Conservation (phyloP, 768 basidiomycete species). For the Amanita inopinata region DNA sequence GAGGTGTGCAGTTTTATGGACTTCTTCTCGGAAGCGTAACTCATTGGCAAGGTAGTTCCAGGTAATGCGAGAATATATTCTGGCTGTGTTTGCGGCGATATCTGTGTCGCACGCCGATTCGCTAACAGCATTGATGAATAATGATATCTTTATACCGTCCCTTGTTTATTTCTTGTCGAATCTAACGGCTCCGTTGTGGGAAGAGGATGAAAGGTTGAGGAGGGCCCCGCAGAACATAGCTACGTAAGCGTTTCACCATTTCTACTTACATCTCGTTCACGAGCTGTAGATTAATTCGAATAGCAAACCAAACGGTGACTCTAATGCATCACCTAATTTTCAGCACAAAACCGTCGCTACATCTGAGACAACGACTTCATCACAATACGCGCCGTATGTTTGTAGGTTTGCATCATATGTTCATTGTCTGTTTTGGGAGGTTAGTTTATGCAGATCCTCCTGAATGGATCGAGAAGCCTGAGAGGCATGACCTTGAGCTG, state of each 20-base stretch:
- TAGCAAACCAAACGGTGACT: slow-evolving; percentile 42
- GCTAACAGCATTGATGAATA: slow-evolving; percentile 29
- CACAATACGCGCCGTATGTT: slow-evolving; percentile 44
- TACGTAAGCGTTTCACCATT: slow-evolving; percentile 22
- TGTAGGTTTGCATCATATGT: slow-evolving; percentile 57
- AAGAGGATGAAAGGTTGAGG: slow-evolving; percentile 41
- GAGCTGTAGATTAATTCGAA: slow-evolving; percentile 39
- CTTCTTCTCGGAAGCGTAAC: neutral
- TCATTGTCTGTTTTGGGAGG: slow-evolving; percentile 69
- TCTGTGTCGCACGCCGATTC: slow-evolving; percentile 31
- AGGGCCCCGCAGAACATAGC: slow-evolving; percentile 23
- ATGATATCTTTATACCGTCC: slow-evolving; percentile 53
- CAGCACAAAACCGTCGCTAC: slow-evolving; percentile 32
- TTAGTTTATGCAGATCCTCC: slow-evolving; percentile 62
- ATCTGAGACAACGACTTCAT: slow-evolving; percentile 51
- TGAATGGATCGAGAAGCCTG: slow-evolving; percentile 39
- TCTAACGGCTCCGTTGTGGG: slow-evolving; percentile 53
- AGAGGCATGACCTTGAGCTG: slow-evolving; percentile 30
- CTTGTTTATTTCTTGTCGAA: slow-evolving; percentile 46
- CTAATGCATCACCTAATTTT: slow-evolving; percentile 60
- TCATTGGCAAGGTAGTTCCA: neutral
- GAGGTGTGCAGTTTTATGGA: neutral
- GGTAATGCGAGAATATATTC: slow-evolving; percentile 8
- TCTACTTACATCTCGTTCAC: neutral
- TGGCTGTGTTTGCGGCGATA: slow-evolving; percentile 32